Conservation (phyloP, 176 grass and related monocot genomes). For the Urochloa ruziziensis region DNA sequence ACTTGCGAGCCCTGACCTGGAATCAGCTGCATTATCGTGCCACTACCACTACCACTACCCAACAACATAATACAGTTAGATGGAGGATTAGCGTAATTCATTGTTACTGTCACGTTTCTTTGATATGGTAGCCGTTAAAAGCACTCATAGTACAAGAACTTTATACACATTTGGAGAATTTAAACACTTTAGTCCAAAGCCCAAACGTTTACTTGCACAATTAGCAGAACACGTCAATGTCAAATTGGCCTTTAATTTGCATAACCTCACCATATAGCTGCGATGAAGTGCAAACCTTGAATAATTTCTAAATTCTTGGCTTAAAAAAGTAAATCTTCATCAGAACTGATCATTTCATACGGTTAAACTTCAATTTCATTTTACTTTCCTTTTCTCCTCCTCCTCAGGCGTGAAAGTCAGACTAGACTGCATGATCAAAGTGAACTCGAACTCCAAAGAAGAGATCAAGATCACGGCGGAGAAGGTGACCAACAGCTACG, state of each 20-base stretch:
- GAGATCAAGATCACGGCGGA: slow-evolving; percentile 70
- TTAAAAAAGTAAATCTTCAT: background rate
- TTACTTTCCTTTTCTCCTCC: background rate
- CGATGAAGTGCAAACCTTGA: background rate
- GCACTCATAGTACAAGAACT: too few species aligned
- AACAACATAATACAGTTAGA: too few species aligned
- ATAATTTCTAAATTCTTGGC: background rate
- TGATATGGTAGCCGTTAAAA: background rate
- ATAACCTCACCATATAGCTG: too few species aligned
- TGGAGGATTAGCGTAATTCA: too few species aligned
- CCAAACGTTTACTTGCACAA: too few species aligned
- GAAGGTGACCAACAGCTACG: slow-evolving; percentile 66
- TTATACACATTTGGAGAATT: too few species aligned
- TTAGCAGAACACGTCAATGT: too few species aligned
- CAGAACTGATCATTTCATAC: background rate
- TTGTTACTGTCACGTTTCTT: background rate
- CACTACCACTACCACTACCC: too few species aligned
- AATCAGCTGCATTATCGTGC: too few species aligned
- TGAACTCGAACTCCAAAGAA: slow-evolving; percentile 42
- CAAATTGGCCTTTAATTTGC: too few species aligned
- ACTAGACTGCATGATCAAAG: slow-evolving; percentile 66
- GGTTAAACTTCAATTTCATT: background rate
- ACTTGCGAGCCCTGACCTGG: too few species aligned
- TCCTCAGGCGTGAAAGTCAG: slow-evolving; percentile 67
- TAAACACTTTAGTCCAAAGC: background rate